Evolutionary conservation across 257 asterid genomes (phyloP).

Genomic region (Galeopsis tetrahit): DNA sequence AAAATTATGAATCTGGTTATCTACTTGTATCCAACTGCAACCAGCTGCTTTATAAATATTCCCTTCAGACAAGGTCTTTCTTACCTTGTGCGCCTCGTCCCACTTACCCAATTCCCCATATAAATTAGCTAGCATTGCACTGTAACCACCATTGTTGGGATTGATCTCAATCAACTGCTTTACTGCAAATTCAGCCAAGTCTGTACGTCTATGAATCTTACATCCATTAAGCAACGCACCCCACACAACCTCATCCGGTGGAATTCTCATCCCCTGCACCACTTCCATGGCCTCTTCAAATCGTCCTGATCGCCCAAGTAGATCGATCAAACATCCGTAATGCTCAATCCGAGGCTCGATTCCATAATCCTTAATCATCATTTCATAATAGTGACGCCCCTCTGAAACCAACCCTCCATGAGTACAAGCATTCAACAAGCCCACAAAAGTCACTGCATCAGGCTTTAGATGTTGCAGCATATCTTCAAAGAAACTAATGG

Average conservation of each 20-base stretch:
- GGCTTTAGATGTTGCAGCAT: conserved; percentile 61
- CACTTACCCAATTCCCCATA: conserved; percentile 72
- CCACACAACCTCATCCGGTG: conserved; percentile 78
- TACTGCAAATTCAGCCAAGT: conserved; percentile 67
- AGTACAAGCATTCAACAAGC: conserved; percentile 72
- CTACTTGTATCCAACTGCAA: conserved; percentile 85
- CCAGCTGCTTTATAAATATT: conserved; percentile 61
- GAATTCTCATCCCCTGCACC: conserved; percentile 55
- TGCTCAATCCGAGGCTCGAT: conserved; percentile 76
- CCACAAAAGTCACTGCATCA: conserved; percentile 72
- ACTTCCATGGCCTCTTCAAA: conserved; percentile 75
- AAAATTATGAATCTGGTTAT: conserved; percentile 58
- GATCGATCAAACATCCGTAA: conserved; percentile 79
- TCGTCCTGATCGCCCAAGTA: conserved; percentile 68
- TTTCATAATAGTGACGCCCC: conserved; percentile 58
- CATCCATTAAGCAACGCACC: conserved; percentile 82
- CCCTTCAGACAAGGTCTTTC: conserved; percentile 51
- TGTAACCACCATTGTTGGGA: conserved; percentile 69
- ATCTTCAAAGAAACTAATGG: conserved; percentile 54
- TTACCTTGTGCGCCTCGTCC: conserved; percentile 60
- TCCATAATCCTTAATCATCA: conserved; percentile 54
- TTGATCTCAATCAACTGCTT: conserved; percentile 58
- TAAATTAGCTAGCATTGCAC: conserved; percentile 70
- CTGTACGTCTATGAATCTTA: conserved; percentile 61
- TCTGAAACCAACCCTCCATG: conserved; percentile 72